Evolutionary conservation across 345 rosid genomes (phyloP).

Genomic region (Eucalyptus camaldulensis): DNA sequence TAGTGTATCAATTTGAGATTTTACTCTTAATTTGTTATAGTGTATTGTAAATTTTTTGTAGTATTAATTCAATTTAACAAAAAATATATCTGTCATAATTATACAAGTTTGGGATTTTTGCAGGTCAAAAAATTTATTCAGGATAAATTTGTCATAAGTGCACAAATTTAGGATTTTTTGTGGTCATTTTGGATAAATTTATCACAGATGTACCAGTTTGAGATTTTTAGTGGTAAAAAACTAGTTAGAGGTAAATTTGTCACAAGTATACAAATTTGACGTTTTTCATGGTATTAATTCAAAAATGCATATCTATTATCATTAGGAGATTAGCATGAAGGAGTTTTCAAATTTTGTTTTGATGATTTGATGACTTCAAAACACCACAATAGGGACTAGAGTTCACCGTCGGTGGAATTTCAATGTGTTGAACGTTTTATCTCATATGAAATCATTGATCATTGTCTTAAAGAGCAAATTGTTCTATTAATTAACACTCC

Average conservation of each 20-base stretch:
- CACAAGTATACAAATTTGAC: rapidly evolving
- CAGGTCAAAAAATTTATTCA: too few relatives aligned
- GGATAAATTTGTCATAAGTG: too few relatives aligned
- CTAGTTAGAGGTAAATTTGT: rapidly evolving
- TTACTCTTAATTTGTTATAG: too few relatives aligned
- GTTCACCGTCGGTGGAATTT: not conserved
- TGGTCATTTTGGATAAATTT: too few relatives aligned
- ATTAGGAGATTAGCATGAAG: not conserved
- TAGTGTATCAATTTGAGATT: rapidly evolving
- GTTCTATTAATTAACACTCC: not conserved
- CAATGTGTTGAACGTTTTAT: not conserved
- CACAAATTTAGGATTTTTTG: rapidly evolving
- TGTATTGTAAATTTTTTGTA: too few relatives aligned
- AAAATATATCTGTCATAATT: too few relatives aligned
- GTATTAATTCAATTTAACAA: too few relatives aligned
- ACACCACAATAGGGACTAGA: not conserved
- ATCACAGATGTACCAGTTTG: rapidly evolving
- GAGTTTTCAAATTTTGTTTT: not conserved
- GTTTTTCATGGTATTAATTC: too few relatives aligned
- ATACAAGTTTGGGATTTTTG: too few relatives aligned
- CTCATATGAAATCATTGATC: not conserved
- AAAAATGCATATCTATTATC: not conserved
- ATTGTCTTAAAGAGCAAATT: not conserved
- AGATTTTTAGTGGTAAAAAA: too few relatives aligned
- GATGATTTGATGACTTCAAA: not conserved